Percentiles rank a stretch among this genome's conserved stretches.
Conservation (phyloP, 2,329 filamentous ascomycete species). For the Hymenoscyphus fructigenus region DNA sequence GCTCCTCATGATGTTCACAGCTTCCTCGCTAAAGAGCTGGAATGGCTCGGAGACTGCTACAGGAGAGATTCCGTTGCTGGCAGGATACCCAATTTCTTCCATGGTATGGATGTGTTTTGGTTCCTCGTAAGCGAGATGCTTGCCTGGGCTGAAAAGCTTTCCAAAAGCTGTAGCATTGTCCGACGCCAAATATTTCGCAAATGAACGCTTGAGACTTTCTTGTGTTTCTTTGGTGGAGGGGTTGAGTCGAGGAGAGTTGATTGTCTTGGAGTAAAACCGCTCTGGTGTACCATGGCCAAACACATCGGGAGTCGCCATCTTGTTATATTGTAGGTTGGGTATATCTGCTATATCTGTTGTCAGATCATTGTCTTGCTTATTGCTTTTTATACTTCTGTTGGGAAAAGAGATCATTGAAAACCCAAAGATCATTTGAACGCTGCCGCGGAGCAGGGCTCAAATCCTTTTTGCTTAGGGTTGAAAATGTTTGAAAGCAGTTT, state of each 20-base stretch:
- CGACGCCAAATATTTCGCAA: conserved; percentile 34
- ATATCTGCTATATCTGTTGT: neutral
- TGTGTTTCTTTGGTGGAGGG: conserved; percentile 33
- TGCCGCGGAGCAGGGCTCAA: neutral
- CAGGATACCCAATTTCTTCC: conserved; percentile 58
- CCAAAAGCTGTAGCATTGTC: conserved; percentile 29
- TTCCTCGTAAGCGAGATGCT: conserved; percentile 54
- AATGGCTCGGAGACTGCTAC: conserved; percentile 66
- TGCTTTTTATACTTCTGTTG: neutral
- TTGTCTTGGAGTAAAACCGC: conserved; percentile 27
- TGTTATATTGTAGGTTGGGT: conserved; percentile 4
- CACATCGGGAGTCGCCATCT: conserved; percentile 33
- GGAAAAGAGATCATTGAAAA: neutral
- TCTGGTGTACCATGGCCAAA: conserved; percentile 29
- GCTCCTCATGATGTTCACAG: conserved; percentile 58
- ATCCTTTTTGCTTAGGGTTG: neutral
- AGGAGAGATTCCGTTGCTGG: conserved; percentile 57
- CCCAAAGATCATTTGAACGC: neutral
- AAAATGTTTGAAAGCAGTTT: too few relatives aligned
- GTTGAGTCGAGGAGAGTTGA: conserved; percentile 28
- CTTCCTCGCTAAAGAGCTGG: conserved; percentile 59
- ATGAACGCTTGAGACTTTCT: conserved; percentile 35
- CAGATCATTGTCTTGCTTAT: neutral
- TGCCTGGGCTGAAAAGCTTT: conserved; percentile 50
- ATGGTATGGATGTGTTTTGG: conserved; percentile 56